Conservation (phyloP, 2,329 filamentous ascomycete genomes). For the Pseudogymnoascus sp. region DNA sequence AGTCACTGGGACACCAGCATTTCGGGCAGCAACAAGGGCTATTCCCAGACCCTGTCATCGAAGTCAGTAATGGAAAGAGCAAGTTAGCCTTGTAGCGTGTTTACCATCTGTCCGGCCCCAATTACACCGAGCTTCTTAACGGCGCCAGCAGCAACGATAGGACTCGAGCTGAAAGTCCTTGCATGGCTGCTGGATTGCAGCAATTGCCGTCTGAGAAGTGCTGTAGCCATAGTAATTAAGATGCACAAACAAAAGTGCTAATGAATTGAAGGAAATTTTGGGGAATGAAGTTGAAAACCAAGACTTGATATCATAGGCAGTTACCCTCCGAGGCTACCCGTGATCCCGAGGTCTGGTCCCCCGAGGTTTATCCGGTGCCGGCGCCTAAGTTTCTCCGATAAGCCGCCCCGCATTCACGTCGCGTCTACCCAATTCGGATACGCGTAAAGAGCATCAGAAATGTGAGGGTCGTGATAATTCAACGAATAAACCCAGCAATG, state of each 20-base stretch:
- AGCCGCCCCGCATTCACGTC: conserved; percentile 1
- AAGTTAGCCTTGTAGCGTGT: conserved; percentile 23
- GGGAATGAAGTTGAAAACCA: conserved; percentile 4
- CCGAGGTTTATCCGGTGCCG: not conserved
- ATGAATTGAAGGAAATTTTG: not conserved
- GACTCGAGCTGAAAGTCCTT: conserved; percentile 63
- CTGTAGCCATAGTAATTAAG: conserved; percentile 23
- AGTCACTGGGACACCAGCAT: conserved; percentile 74
- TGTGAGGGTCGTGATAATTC: not conserved
- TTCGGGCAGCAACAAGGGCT: conserved; percentile 84
- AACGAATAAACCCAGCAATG: conserved; percentile 36
- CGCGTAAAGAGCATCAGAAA: conserved; percentile 14
- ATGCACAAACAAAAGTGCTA: not conserved
- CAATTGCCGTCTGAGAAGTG: conserved; percentile 21
- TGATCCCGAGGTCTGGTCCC: not conserved
- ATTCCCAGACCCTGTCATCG: conserved; percentile 79
- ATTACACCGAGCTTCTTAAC: conserved; percentile 87
- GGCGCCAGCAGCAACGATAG: conserved; percentile 55
- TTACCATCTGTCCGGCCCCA: conserved; percentile 92
- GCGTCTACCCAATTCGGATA: conserved; percentile 6
- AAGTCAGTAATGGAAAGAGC: conserved; percentile 20
- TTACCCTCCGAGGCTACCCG: conserved; percentile 1
- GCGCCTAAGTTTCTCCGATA: not conserved
- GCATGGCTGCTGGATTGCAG: conserved; percentile 20
- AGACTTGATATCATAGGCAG: not conserved